Evolutionary conservation across 352 stramenopile genomes (phyloP).

Genomic region (Phytopythium sindhum): DNA sequence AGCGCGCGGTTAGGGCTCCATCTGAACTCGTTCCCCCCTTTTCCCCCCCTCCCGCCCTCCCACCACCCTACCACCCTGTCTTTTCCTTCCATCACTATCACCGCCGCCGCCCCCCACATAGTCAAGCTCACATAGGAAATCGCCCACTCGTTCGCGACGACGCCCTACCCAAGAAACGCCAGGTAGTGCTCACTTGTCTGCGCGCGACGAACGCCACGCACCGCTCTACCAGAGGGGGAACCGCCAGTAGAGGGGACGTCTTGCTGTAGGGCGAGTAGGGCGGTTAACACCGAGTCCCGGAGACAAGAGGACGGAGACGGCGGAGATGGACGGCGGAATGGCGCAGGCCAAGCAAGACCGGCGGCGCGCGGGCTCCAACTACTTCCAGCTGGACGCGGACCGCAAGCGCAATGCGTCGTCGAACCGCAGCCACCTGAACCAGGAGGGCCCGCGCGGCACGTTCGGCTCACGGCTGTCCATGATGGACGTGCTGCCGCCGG

Average conservation of each 20-base stretch:
- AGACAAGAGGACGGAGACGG: not conserved
- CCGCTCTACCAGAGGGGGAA: too few relatives aligned
- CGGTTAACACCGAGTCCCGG: too few relatives aligned
- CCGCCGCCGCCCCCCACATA: not conserved
- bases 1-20: not conserved
- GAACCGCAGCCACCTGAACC: slow-evolving; percentile 33
- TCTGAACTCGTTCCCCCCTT: slow-evolving; percentile 5
- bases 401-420: slow-evolving; percentile 65
- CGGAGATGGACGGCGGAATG: slow-evolving; percentile 9
- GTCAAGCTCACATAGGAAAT: not conserved
- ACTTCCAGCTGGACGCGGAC: slow-evolving; percentile 78
- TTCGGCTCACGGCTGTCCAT: slow-evolving; percentile 60
- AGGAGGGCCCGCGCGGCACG: slow-evolving; percentile 28
- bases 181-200: too few relatives aligned
- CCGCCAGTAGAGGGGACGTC: too few relatives aligned
- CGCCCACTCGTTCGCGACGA: not conserved
- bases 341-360: slow-evolving; percentile 47
- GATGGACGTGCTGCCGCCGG: slow-evolving; percentile 53
- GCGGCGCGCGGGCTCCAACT: slow-evolving; percentile 78
- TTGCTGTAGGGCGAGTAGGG: too few relatives aligned
- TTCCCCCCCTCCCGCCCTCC: not conserved
- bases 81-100: slow-evolving; percentile 7
- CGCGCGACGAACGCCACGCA: not conserved
- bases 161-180: too few relatives aligned
- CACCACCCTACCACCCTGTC: not conserved